Percentiles rank a stretch among this genome's conserved stretches.
These are phyloP conservation scores for Liriodendron chinense DNA, from an alignment of 164 flowering plant genomes.

Conservation along the genomic window DNA sequence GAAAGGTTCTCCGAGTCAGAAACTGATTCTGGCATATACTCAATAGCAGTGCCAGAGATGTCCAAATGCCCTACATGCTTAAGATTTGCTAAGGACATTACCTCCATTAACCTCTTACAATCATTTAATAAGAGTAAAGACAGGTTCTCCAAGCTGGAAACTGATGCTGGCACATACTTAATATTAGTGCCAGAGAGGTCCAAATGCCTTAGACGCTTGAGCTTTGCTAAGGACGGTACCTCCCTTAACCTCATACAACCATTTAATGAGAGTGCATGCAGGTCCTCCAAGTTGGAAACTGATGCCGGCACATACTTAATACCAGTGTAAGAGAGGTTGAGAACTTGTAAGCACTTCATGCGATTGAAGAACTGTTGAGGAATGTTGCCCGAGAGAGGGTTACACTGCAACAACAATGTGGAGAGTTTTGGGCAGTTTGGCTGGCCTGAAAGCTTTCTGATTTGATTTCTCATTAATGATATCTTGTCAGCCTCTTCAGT, in stretches of 20 bases:
- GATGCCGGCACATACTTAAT: conserved; percentile 23
- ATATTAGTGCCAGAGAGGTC: conserved; percentile 14
- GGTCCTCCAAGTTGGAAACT: conserved; percentile 22
- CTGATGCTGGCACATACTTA: conserved; percentile 19
- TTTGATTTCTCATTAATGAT: conserved; percentile 17
- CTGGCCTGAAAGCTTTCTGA: background rate
- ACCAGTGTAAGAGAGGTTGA: conserved; percentile 18
- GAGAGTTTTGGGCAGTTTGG: conserved; percentile 19
- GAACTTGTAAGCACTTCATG: conserved; percentile 21
- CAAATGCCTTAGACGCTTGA: conserved; percentile 13
- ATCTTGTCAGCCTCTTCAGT: conserved; percentile 10
- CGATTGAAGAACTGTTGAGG: conserved; percentile 17
- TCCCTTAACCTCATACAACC: conserved; percentile 1
- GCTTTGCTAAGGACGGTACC: conserved; percentile 19
- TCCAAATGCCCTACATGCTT: conserved; percentile 14
- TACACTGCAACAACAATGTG: conserved; percentile 13
- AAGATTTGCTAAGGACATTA: conserved; percentile 19
- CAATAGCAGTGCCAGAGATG: conserved; percentile 12
- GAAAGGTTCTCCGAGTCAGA: conserved; percentile 19
- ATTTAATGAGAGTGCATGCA: conserved; percentile 1
- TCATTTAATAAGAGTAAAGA: background rate
- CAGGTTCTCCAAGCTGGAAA: conserved; percentile 22
- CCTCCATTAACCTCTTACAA: conserved; percentile 4
- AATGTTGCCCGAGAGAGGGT: conserved; percentile 5
- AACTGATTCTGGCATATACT: conserved; percentile 22